phyloP scores from a whole-genome alignment of 2,329 filamentous ascomycete species.

The Cladophialophora carrionii region DNA sequence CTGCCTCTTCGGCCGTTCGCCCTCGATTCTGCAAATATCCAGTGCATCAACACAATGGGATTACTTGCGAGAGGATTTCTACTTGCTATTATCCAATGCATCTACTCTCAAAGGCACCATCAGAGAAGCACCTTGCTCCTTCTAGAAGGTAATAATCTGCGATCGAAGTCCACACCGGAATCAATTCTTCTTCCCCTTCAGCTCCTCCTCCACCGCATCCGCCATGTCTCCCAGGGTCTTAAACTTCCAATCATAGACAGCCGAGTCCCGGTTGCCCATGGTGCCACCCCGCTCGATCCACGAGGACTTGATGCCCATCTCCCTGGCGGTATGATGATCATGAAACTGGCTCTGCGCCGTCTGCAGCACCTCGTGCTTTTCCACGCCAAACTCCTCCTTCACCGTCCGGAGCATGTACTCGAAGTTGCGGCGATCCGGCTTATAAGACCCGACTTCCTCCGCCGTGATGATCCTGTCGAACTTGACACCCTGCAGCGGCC shows the following conservation, averaged over 20 bases:
- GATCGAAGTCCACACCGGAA: not conserved
- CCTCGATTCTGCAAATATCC: no score
- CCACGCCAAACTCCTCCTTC: constrained; percentile 56
- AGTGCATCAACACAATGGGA: not conserved
- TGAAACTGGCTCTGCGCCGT: constrained; percentile 69
- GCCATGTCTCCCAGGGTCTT: constrained; percentile 64
- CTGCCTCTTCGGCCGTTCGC: not conserved
- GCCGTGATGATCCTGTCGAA: constrained; percentile 72
- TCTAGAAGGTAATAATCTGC: not conserved
- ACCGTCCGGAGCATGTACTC: constrained; percentile 62
- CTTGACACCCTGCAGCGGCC: constrained; percentile 55
- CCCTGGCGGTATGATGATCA: constrained; percentile 67
- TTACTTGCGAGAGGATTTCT: not conserved
- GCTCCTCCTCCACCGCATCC: constrained; percentile 54
- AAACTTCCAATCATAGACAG: constrained; percentile 52
- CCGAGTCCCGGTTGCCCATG: constrained; percentile 54
- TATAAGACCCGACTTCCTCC: constrained; percentile 71
- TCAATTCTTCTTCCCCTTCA: constrained; percentile 1
- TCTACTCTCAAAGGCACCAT: not conserved
- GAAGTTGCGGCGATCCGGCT: constrained; percentile 68
- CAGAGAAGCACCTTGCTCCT: no score
- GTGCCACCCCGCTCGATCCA: constrained; percentile 62
- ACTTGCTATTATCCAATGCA: not conserved
- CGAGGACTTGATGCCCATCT: constrained; percentile 58
- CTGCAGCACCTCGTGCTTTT: constrained; percentile 63